Evolutionary conservation across 805 yeast genomes (phyloP).

Genomic region (Candida boleticola): DNA sequence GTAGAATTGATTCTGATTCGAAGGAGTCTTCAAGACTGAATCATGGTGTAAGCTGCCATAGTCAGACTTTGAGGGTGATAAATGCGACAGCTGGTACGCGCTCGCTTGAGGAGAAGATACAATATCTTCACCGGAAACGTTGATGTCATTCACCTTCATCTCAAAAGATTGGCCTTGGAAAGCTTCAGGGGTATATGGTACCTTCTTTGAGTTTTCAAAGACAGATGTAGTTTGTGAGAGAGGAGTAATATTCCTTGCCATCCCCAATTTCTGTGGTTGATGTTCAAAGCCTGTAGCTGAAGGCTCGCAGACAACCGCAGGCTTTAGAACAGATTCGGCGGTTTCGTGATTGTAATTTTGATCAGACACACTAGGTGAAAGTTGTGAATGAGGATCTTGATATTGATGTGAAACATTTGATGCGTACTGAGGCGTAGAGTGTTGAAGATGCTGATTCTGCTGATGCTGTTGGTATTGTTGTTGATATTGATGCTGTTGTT

Average conservation of each 20-base stretch:
- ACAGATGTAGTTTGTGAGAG: neutral
- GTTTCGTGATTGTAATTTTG: neutral
- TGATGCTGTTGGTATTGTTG: neutral
- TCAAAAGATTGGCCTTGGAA: neutral
- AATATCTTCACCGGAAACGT: neutral
- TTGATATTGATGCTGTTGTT: constrained; percentile 1
- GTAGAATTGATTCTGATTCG: neutral
- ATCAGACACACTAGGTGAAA: neutral
- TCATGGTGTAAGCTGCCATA: neutral
- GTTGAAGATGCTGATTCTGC: neutral
- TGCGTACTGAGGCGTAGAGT: too few species aligned
- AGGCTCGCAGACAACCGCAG: neutral
- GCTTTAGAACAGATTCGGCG: neutral
- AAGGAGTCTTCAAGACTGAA: neutral
- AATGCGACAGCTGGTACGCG: neutral
- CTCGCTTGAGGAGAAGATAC: neutral
- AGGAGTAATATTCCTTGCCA: neutral
- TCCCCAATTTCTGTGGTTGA: neutral
- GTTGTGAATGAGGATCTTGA: neutral
- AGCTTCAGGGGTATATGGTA: constrained; percentile 2
- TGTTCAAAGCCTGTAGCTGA: neutral
- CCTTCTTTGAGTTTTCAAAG: neutral
- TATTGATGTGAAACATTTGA: neutral
- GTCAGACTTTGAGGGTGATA: neutral
- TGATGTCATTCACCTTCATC: neutral